These are phyloP conservation scores for Kuraishia ogatae DNA, from an alignment of 805 yeast genomes.

Conservation along the genomic window DNA sequence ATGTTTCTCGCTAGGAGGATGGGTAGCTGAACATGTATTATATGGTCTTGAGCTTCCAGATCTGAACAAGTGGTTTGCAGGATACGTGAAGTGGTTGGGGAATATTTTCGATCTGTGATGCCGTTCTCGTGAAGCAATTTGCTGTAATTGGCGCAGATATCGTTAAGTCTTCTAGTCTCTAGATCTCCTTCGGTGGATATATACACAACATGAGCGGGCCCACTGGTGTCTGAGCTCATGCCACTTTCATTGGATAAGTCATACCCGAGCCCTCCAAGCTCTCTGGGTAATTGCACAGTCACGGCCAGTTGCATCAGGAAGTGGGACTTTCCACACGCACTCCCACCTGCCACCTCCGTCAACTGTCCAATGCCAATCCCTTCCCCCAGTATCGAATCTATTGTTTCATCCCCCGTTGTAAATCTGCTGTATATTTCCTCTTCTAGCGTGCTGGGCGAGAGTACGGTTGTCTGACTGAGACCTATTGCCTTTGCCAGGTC, in stretches of 20 bases:
- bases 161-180: conserved; percentile 56
- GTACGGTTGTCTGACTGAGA: background rate
- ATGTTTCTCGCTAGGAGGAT: conserved; percentile 30
- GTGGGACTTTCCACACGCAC: conserved; percentile 85
- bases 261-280: conserved; percentile 35
- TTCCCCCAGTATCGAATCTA: conserved; percentile 42
- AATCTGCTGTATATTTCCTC: conserved; percentile 14
- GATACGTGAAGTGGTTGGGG: conserved; percentile 30
- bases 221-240: background rate
- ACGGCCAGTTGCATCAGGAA: conserved; percentile 58
- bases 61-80: conserved; percentile 51
- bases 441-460: background rate
- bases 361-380: conserved; percentile 49
- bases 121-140: conserved; percentile 24
- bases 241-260: conserved; percentile 2
- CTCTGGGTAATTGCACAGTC: conserved; percentile 42
- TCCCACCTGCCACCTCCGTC: conserved; percentile 76
- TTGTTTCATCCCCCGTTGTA: conserved; percentile 41
- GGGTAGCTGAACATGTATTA: conserved; percentile 63
- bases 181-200: conserved; percentile 72
- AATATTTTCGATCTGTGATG: conserved; percentile 14
- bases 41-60: conserved; percentile 66
- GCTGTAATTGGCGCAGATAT: conserved; percentile 24
- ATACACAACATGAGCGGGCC: conserved; percentile 42
- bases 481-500: conserved; percentile 8